A percentile compares a stretch with the other conserved stretches of the same genome.
These are phyloP conservation scores for Pulveroboletus sp. DNA, from an alignment of 768 basidiomycete genomes.

Conservation along the genomic window DNA sequence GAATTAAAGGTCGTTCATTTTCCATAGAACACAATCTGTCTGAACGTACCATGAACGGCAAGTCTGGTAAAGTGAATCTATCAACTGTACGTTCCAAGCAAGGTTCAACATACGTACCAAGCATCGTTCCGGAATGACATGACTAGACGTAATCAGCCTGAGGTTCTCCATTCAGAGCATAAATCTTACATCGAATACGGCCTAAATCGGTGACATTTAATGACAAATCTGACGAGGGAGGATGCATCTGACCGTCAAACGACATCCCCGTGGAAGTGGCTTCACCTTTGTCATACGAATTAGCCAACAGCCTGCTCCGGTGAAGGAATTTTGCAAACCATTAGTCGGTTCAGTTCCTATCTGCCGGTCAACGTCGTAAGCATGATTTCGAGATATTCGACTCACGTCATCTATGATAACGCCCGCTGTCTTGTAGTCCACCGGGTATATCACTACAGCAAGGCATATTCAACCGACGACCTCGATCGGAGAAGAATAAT, in stretches of 20 bases:
- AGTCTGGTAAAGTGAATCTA: constrained; percentile 7
- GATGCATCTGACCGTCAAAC: constrained; percentile 47
- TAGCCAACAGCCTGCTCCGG: too few species aligned
- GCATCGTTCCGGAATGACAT: too few species aligned
- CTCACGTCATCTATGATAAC: constrained; percentile 76
- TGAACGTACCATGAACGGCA: too few species aligned
- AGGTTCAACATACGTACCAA: constrained; percentile 28
- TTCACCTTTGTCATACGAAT: constrained; percentile 37
- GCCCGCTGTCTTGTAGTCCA: constrained; percentile 75
- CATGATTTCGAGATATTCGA: not conserved
- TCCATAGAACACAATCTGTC: not conserved
- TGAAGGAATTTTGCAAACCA: too few species aligned
- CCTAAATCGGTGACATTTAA: too few species aligned
- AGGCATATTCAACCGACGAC: not conserved
- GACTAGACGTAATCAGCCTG: too few species aligned
- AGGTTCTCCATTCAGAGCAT: too few species aligned
- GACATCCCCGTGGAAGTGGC: constrained; percentile 61
- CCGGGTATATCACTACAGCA: constrained; percentile 74
- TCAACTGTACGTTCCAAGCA: not conserved
- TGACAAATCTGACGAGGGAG: not conserved
- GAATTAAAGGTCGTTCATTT: not conserved
- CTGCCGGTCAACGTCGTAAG: not conserved
- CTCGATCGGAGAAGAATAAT: not conserved
- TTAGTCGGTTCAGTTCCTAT: too few species aligned
- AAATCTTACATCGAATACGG: too few species aligned